Base-by-base conservation (phyloP, 2,329 filamentous ascomycete genomes). In the Pseudogymnoascus sp. region DNA sequence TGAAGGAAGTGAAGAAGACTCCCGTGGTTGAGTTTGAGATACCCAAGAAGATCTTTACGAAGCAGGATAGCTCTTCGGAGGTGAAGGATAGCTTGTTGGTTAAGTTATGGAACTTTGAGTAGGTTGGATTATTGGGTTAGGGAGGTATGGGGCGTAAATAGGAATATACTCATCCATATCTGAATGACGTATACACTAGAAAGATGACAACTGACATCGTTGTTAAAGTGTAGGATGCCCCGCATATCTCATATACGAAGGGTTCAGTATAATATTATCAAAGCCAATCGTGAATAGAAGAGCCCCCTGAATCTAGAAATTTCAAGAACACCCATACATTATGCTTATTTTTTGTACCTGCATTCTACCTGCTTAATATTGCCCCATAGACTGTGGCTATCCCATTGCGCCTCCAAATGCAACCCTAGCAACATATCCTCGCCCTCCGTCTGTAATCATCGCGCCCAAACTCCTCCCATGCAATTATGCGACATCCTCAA, bases 11-110 rank as follows among this genome's bases (percentile, higher is more conserved):
- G 67, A 96, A 89, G 78, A 96, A 93, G 74, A 80, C 85, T 5
- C 93, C 93, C 0, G 91, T 95, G 11, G 86, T 97, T 61, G 95
- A 97, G 75, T 97, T 90, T 75, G 90, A 95, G 75, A 97, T 99
- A 67, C 93, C 93, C 6, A 74, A 73, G 65, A 72, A 69, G 63
- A 72, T 74, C 47, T 74, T 73, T 59, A 69, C 68, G 64, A 73
- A 73, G 66, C 78, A 84, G 11, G 82, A 84, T 31, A 72, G 73
- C 8, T 26, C 33, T 10, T 38, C 59, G 33, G 75, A 74, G 10
- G 76, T 79, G 4, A 78, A 82, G 63, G 81, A 87, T 68, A 82
- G 76, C 64, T 73, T 87, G 35, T 68, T 87, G 21, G 82, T 82
- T 53, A 85, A 81, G 71, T 74, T 88, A 29, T 88, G 85, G 85